Evolutionary conservation across 192 early-diverging fungal genomes (phyloP).

Genomic region (Entophlyctis luteolus): DNA sequence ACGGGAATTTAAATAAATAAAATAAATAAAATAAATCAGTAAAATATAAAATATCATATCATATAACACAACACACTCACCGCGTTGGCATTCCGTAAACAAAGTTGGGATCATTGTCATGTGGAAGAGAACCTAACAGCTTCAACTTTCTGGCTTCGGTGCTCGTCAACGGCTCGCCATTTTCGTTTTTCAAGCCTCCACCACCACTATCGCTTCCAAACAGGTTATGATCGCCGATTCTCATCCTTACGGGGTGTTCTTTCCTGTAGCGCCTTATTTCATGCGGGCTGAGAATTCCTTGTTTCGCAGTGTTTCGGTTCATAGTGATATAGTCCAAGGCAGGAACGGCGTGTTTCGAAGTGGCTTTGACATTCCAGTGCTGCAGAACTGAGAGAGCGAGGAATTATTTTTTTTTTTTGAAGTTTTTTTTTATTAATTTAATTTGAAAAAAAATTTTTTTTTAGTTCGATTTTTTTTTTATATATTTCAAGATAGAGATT

Average conservation of each 20-base stretch:
- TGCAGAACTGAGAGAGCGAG: constrained; percentile 49
- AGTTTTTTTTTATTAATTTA: too few species aligned
- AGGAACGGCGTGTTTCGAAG: constrained; percentile 35
- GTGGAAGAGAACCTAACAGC: constrained; percentile 42
- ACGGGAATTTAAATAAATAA: background rate
- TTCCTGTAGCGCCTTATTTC: constrained; percentile 45
- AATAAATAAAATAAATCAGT: background rate
- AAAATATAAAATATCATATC: background rate
- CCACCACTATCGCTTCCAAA: constrained; percentile 15
- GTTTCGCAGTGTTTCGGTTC: constrained; percentile 50
- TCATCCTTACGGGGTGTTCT: constrained; percentile 47
- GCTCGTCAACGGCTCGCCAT: constrained; percentile 17
- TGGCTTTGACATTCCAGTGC: constrained; percentile 50
- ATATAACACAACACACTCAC: constrained; percentile 16
- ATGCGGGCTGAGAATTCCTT: constrained; percentile 42
- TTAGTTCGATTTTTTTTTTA: too few species aligned
- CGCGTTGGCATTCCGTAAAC: constrained; percentile 59
- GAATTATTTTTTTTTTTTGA: too few species aligned
- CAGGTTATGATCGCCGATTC: constrained; percentile 39
- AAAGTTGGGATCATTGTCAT: constrained; percentile 46
- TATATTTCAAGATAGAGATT: too few species aligned
- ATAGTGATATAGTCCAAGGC: constrained; percentile 58
- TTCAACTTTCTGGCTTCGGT: constrained; percentile 20
- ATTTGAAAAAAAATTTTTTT: too few species aligned
- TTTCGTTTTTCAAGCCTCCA: constrained; percentile 9